Evolutionary conservation across 2,329 filamentous ascomycete genomes (phyloP), one percentile per base, ranked within the genome.

Genomic region (Fusarium sp.): DNA sequence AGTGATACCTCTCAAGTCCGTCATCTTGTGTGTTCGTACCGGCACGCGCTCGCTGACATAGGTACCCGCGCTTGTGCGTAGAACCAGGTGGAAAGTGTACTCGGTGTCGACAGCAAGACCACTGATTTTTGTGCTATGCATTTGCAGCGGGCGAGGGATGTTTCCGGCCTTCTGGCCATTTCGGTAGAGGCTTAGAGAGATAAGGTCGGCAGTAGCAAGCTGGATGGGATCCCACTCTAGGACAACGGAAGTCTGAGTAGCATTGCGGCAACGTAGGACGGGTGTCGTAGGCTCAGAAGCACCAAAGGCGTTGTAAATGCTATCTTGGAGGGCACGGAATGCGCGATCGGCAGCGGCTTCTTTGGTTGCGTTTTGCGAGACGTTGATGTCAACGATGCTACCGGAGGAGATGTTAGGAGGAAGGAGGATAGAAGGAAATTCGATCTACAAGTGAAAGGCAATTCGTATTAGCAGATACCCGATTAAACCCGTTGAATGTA

Each of bases 21-120:
- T 98, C 94, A 99, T 97, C 84, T 97, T 97, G 83, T 99, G 96
- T 45, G 96, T 99, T 76, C 91, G 89, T 61, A 97, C 94, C 6
- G 87, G 87, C 53, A 99, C 85, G 78, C 92, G 93, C 70, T 97
- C 92, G 77, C 92, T 96, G 65, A 87, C 87, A 75, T 90, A 94
- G 38, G 92, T 97, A 62, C 96, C 96, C 6, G 96, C 96, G 57
- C 89, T 94, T 8, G 96, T 99, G 75, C 93, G 89, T 77, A 99
- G 84, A 11, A 98, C 91, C 51, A 98, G 86, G 78, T 98, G 93
- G 83, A 99, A 99, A 2, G 89, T 91, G 81, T 98, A 99, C 81
- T 97, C 94, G 40, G 93, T 97, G 79, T 98, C 94, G 77, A 99
- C 91, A n/a, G 94, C 94, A 62, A 99, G 85, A 26, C 96, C 96